Conservation (phyloP, 257 asterid species). For the Solanum okadae region DNA sequence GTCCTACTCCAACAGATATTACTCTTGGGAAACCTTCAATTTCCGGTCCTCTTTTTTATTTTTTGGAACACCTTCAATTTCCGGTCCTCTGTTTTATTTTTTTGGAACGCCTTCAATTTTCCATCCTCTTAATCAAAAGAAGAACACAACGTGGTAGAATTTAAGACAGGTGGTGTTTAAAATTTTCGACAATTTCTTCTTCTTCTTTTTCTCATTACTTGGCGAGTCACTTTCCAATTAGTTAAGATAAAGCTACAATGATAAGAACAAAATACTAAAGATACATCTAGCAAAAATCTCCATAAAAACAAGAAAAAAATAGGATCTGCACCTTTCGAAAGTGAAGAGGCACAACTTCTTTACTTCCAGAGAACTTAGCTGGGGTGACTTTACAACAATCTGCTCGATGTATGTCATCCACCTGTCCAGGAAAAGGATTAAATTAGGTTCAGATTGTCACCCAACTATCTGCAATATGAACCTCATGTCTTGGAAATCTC, state of each 20-base stretch:
- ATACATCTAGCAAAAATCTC: background rate
- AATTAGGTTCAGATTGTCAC: constrained; percentile 1
- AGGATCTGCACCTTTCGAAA: constrained; percentile 54
- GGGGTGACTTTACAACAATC: constrained; percentile 95
- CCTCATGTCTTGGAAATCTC: background rate
- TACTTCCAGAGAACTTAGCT: constrained; percentile 88
- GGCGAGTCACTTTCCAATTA: background rate
- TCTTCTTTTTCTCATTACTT: background rate
- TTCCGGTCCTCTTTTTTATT: background rate
- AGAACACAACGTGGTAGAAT: background rate
- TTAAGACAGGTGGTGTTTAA: background rate
- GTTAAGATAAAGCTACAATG: background rate
- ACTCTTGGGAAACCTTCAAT: background rate
- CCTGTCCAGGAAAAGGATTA: constrained; percentile 35
- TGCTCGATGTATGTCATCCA: constrained; percentile 59
- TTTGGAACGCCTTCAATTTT: background rate
- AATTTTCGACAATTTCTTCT: background rate
- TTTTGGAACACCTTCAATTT: background rate
- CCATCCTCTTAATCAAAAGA: background rate
- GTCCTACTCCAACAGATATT: background rate
- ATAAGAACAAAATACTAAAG: background rate
- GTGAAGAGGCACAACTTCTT: constrained; percentile 86
- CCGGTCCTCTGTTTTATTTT: background rate
- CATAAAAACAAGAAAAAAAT: background rate
- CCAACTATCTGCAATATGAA: background rate